Conservation (phyloP, 148 eudicot genomes). For the Silene uniflora region DNA sequence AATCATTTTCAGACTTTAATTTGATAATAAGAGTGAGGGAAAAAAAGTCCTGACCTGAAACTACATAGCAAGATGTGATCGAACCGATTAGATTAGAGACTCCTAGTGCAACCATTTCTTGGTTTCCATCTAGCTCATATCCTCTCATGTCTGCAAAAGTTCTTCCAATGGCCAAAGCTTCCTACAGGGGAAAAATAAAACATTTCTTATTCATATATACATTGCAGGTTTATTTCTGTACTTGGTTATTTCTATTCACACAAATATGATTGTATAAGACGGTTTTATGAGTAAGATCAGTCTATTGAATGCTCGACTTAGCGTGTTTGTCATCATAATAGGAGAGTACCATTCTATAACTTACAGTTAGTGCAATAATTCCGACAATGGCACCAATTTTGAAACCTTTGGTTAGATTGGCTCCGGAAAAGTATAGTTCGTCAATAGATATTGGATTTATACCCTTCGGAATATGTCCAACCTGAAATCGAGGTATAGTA, state of each 20-base stretch:
- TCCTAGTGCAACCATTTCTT: conserved; percentile 64
- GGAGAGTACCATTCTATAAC: conserved; percentile 10
- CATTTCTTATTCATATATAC: too few relatives aligned
- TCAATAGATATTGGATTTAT: conserved; percentile 49
- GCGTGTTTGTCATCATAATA: too few relatives aligned
- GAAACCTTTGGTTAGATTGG: conserved; percentile 47
- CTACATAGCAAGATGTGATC: conserved; percentile 57
- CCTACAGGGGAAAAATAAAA: conserved; percentile 22
- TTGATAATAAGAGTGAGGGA: too few relatives aligned
- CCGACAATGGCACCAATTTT: conserved; percentile 71
- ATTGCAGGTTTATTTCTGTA: too few relatives aligned
- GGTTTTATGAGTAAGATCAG: too few relatives aligned
- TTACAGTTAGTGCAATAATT: conserved; percentile 63
- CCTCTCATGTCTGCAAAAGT: conserved; percentile 57
- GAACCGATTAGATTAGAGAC: conserved; percentile 53
- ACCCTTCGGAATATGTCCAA: conserved; percentile 47
- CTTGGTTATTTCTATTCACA: too few relatives aligned
- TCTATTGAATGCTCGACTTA: too few relatives aligned
- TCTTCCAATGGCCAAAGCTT: conserved; percentile 64
- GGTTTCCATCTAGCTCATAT: conserved; percentile 60
- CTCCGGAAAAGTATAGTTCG: conserved; percentile 50
- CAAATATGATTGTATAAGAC: too few relatives aligned
- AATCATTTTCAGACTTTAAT: too few relatives aligned
- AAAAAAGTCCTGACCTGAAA: conserved; percentile 34
- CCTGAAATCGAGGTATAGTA: conserved; percentile 37